These are phyloP conservation scores for Skeletonema tropicum DNA, from an alignment of 108 stramenopile genomes.

Conservation along the genomic window DNA sequence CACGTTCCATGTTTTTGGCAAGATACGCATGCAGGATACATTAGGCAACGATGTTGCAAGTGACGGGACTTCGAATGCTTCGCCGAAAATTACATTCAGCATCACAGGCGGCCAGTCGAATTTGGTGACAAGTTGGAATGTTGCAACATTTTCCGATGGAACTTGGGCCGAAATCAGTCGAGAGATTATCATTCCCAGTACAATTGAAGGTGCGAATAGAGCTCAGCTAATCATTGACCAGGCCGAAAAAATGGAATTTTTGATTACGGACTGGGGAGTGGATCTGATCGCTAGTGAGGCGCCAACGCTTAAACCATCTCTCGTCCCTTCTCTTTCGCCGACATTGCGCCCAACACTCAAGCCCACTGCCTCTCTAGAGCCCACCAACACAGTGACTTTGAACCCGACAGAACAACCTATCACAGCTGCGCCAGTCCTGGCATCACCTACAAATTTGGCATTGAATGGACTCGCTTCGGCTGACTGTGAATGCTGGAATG, in stretches of 20 bases:
- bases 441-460: conserved; percentile 4
- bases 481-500: conserved; percentile 8
- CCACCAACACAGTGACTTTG: background rate
- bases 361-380: background rate
- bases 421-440: background rate
- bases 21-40: conserved; percentile 20
- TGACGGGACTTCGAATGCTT: conserved; percentile 3
- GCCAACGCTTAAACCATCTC: background rate
- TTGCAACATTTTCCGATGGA: background rate
- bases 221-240: conserved; percentile 13
- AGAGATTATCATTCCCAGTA: background rate
- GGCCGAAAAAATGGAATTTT: conserved; percentile 12
- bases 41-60: conserved; percentile 9
- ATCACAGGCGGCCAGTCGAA: background rate
- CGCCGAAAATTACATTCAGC: background rate
- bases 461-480: conserved; percentile 4
- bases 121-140: background rate
- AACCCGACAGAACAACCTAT: background rate
- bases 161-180: background rate
- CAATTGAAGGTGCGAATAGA: background rate
- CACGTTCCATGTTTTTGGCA: conserved; percentile 9
- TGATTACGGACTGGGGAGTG: conserved; percentile 19
- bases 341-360: background rate
- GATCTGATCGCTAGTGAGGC: conserved; percentile 1
- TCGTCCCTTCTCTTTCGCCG: background rate